Evolutionary conservation across 208 protist species (phyloP).

Genomic region (Trypanosoma congolense): DNA sequence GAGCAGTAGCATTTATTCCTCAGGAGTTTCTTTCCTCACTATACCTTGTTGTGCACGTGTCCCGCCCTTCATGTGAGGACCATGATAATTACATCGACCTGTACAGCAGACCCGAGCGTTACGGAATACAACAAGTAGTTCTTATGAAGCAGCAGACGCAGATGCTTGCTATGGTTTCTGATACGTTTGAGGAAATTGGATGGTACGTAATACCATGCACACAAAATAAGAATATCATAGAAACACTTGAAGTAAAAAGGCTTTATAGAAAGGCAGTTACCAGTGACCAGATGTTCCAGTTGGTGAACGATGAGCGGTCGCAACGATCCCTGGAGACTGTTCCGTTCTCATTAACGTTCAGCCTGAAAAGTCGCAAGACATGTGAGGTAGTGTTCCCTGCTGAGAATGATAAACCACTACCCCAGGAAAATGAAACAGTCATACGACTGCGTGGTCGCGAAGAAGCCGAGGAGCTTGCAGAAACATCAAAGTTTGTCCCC

Average conservation of each 20-base stretch:
- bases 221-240: slow-evolving; percentile 9
- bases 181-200: slow-evolving; percentile 78
- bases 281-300: slow-evolving; percentile 45
- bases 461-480: slow-evolving; percentile 46
- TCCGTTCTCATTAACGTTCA: slow-evolving; percentile 55
- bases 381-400: slow-evolving; percentile 76
- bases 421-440: slow-evolving; percentile 81
- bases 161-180: slow-evolving; percentile 61
- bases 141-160: slow-evolving; percentile 86
- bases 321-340: slow-evolving; percentile 44
- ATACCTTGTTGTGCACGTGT: slow-evolving; percentile 64
- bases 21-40: slow-evolving; percentile 70
- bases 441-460: slow-evolving; percentile 68
- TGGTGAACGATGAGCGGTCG: slow-evolving; percentile 43
- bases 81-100: slow-evolving; percentile 83
- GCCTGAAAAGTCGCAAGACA: slow-evolving; percentile 42
- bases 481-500: slow-evolving; percentile 61
- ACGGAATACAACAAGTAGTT: slow-evolving; percentile 72
- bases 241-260: slow-evolving; percentile 31
- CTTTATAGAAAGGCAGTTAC: slow-evolving; percentile 47
- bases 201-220: slow-evolving; percentile 32
- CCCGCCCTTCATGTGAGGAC: slow-evolving; percentile 67
- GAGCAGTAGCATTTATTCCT: slow-evolving; percentile 71
- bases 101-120: slow-evolving; percentile 70
- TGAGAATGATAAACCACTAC: slow-evolving; percentile 25